Conservation (phyloP, 352 stramenopile species). For the Phytophthora litchii region DNA sequence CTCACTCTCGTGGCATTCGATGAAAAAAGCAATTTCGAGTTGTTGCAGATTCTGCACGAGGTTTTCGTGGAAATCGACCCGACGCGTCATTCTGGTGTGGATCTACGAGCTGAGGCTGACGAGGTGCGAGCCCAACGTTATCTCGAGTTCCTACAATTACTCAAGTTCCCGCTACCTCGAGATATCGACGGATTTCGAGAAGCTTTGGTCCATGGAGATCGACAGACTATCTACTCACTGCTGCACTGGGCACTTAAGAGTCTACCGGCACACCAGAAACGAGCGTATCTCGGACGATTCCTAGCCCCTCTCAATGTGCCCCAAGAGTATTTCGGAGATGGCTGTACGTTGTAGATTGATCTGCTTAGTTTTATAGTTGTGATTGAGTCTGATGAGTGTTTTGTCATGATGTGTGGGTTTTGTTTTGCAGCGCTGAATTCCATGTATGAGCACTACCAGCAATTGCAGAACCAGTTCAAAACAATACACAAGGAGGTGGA, state of each 20-base stretch:
- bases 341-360: conserved; percentile 44
- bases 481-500: conserved; percentile 91
- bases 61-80: conserved; percentile 91
- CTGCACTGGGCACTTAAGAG: conserved; percentile 93
- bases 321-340: conserved; percentile 92
- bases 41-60: conserved; percentile 94
- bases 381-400: not conserved
- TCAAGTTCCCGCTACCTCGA: conserved; percentile 92
- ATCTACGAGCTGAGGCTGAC: conserved; percentile 84
- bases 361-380: not conserved
- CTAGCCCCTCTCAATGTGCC: conserved; percentile 93
- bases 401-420: conserved; percentile 5
- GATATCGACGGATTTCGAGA: conserved; percentile 80
- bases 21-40: conserved; percentile 92
- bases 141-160: conserved; percentile 91
- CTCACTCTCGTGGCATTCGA: conserved; percentile 94
- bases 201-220: conserved; percentile 81
- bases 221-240: conserved; percentile 89
- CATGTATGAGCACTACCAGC: conserved; percentile 92
- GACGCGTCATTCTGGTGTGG: conserved; percentile 75
- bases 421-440: conserved; percentile 52
- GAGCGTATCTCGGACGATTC: conserved; percentile 93
- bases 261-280: conserved; percentile 90
- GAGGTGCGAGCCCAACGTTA: conserved; percentile 84
- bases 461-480: conserved; percentile 95